Conservation (phyloP, 352 stramenopile species). For the Phytopythium aichiense region DNA sequence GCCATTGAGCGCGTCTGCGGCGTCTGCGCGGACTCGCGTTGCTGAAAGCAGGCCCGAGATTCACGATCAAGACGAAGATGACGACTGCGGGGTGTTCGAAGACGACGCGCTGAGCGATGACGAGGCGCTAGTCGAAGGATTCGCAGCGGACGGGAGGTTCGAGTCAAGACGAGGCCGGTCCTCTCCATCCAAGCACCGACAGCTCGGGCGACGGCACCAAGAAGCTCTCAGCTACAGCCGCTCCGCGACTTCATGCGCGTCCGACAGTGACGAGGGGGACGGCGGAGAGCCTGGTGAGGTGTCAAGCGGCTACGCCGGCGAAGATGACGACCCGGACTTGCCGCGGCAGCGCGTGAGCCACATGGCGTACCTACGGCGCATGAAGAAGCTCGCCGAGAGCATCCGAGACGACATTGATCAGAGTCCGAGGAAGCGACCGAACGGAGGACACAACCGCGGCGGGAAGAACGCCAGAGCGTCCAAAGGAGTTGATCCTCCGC, state of each 20-base stretch:
- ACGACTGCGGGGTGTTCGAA: conserved; percentile 34
- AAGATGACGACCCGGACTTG: conserved; percentile 34
- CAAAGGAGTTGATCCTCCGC: neutral
- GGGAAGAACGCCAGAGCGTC: neutral
- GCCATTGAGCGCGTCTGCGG: conserved; percentile 35
- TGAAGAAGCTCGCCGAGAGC: conserved; percentile 61
- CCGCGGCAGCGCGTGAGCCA: conserved; percentile 54
- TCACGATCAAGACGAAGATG: conserved; percentile 24
- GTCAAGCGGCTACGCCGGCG: conserved; percentile 20
- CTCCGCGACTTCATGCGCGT: neutral
- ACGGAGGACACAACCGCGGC: neutral
- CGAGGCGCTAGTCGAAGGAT: conserved; percentile 7
- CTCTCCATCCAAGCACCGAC: neutral
- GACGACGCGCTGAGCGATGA: conserved; percentile 37
- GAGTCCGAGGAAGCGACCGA: neutral
- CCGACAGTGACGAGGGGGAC: conserved; percentile 5
- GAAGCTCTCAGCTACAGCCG: conserved; percentile 26
- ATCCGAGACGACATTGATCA: conserved; percentile 49
- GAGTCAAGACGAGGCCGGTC: neutral
- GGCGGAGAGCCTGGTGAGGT: conserved; percentile 9
- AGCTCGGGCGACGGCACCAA: conserved; percentile 18
- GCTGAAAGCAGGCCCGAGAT: neutral
- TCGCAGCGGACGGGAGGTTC: neutral
- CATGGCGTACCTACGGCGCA: conserved; percentile 64
- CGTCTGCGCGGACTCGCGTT: neutral